Base-by-base conservation (phyloP, 1,284 basidiomycete species). In the Naganishia sp. region DNA sequence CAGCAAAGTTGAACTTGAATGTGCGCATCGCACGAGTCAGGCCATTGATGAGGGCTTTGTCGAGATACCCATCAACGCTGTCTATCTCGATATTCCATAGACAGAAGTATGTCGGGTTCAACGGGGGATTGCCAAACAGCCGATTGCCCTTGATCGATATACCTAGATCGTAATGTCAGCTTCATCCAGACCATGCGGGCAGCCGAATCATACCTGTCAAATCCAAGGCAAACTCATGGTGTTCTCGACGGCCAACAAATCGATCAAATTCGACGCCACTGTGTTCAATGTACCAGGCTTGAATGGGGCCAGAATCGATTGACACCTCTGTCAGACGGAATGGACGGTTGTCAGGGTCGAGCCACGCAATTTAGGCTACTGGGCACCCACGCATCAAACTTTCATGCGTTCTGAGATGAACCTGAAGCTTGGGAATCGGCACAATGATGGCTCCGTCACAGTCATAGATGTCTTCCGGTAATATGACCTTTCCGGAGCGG, bases 31-130 rank as follows among this genome's bases (percentile, higher is more conserved):
- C 85, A 3, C 85, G 82, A 4, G 79, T 75, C 6, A 94, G 71
- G 3, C 84, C 76, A 46, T 81, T 79, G 0, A 82, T 81, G 65
- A 92, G 85, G 15, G 80, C 75, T 3, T 87, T 84, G 1, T 87
- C 85, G 15, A 89, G 71, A 43, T 83, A 76, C 0, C 83, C 84
- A 69, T 86, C 86, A 50, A 92, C 73, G 47, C 83, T 77, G 2
- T 90, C 89, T 28, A 92, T 51, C 23, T 80, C 79, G 51, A 93
- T 84, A 72, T 94, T 90, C 94, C 93, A 96, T 6, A 94, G 84
- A 74, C 92, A 95, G 9, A 94, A 81, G 74, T 96, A 96, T 0
- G 92, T 88, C 0, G 88, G 81, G 0, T 88, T 90, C n/a, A 85
- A 84, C 2, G 93, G 93, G 66, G 87, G 86, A 11, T 90, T 90